These are phyloP conservation scores for Penicillium paradoxum DNA, from an alignment of 495 filamentous ascomycete species.

Conservation along the genomic window DNA sequence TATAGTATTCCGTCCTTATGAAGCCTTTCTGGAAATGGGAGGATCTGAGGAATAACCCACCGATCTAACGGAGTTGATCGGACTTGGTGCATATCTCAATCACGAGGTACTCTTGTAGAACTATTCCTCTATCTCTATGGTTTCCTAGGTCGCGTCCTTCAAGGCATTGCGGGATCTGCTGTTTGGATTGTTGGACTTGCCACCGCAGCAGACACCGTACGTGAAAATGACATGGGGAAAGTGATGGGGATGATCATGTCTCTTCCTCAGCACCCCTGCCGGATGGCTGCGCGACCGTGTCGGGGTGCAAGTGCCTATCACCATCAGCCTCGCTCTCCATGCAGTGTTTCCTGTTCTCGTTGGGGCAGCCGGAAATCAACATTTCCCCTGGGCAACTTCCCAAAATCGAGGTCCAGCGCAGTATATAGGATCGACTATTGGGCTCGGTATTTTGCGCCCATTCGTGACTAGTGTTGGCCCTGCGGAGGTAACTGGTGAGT, in stretches of 20 bases:
- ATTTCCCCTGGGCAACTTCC: neutral
- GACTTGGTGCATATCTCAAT: neutral
- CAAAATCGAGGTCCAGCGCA: neutral
- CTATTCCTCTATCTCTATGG: slow-evolving; percentile 24
- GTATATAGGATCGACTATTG: neutral
- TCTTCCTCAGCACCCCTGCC: slow-evolving; percentile 9
- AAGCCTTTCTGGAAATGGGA: too few relatives aligned
- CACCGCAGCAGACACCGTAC: slow-evolving; percentile 18
- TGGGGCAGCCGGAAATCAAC: slow-evolving; percentile 9
- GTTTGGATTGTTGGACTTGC: slow-evolving; percentile 27
- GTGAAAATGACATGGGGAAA: slow-evolving; percentile 18
- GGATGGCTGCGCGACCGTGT: slow-evolving; percentile 21
- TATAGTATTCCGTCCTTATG: too few relatives aligned
- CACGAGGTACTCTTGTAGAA: slow-evolving; percentile 7
- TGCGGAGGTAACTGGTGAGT: neutral
- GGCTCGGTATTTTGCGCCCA: neutral
- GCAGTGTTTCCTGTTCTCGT: neutral
- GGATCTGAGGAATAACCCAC: too few relatives aligned
- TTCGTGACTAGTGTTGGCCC: neutral
- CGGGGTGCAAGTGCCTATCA: slow-evolving; percentile 15
- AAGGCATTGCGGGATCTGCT: slow-evolving; percentile 17
- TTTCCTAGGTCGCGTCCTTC: slow-evolving; percentile 19
- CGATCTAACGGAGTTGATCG: neutral
- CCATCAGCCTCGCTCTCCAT: slow-evolving; percentile 8
- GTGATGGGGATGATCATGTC: slow-evolving; percentile 16